phyloP scores from a whole-genome alignment of 805 yeast genomes.

The Kuraishia ogatae region DNA sequence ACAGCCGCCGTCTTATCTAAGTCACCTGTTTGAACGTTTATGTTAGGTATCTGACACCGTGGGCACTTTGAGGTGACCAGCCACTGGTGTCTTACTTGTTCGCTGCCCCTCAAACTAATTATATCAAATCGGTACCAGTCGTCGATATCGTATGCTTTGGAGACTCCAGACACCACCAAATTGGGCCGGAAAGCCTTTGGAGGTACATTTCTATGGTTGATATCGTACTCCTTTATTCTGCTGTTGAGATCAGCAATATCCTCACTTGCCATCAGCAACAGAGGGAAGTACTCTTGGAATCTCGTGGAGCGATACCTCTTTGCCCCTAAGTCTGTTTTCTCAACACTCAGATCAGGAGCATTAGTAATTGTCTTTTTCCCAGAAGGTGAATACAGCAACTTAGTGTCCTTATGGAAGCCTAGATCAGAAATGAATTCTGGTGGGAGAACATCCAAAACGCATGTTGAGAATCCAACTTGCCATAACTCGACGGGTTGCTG shows the following conservation, averaged over 20 bases:
- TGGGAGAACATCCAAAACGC: slow-evolving; percentile 14
- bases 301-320: slow-evolving; percentile 10
- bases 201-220: slow-evolving; percentile 15
- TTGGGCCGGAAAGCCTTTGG: slow-evolving; percentile 21
- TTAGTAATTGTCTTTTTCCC: slow-evolving; percentile 17
- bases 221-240: background rate
- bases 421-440: slow-evolving; percentile 10
- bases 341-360: background rate
- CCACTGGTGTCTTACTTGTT: slow-evolving; percentile 5
- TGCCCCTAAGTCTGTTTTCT: background rate
- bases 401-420: slow-evolving; percentile 12
- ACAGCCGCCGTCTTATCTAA: slow-evolving; percentile 13
- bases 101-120: background rate
- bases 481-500: slow-evolving; percentile 12
- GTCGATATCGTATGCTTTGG: slow-evolving; percentile 18
- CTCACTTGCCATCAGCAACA: slow-evolving; percentile 15
- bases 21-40: slow-evolving; percentile 12
- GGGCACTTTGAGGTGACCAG: slow-evolving; percentile 17
- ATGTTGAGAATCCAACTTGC: slow-evolving; percentile 12
- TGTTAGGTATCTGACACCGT: slow-evolving; percentile 20
- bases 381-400: slow-evolving; percentile 13
- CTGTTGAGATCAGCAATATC: slow-evolving; percentile 11
- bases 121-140: slow-evolving; percentile 15
- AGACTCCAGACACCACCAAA: slow-evolving; percentile 11
- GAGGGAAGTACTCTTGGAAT: slow-evolving; percentile 23